Conservation (phyloP, 2,329 filamentous ascomycete genomes). For the Ceratocystis huliohia region DNA sequence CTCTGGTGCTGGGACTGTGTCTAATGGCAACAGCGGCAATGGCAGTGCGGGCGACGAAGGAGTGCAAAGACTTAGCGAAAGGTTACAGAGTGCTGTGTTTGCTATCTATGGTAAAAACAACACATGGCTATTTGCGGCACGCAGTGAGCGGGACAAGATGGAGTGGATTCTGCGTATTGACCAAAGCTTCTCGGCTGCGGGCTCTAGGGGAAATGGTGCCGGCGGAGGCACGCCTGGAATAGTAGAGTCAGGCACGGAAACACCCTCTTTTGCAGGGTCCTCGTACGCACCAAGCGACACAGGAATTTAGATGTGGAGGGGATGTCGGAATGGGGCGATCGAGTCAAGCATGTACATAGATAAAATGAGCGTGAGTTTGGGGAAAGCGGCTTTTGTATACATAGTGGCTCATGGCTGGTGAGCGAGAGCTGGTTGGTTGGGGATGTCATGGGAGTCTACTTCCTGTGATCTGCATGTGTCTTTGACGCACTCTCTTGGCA, state of each 20-base stretch:
- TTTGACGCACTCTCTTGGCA: no score
- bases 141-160: slow-evolving; percentile 81
- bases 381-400: no score
- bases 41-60: slow-evolving; percentile 28
- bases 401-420: no score
- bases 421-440: no score
- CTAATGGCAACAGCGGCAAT: slow-evolving; percentile 11
- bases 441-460: no score
- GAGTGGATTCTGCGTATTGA: slow-evolving; percentile 97
- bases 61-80: slow-evolving; percentile 42
- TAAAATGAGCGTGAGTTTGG: not conserved
- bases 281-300: slow-evolving; percentile 13
- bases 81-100: slow-evolving; percentile 64
- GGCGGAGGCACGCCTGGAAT: not conserved
- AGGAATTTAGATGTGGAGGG: not conserved
- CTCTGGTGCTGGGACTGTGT: slow-evolving; percentile 29
- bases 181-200: slow-evolving; percentile 49
- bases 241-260: not conserved
- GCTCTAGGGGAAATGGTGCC: not conserved
- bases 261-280: slow-evolving; percentile 8
- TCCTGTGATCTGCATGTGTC: no score
- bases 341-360: not conserved
- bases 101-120: slow-evolving; percentile 90
- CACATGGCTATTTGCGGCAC: slow-evolving; percentile 84
- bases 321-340: not conserved